Conservation (phyloP, 805 yeast genomes). For the Pichia pseudocactophila region DNA sequence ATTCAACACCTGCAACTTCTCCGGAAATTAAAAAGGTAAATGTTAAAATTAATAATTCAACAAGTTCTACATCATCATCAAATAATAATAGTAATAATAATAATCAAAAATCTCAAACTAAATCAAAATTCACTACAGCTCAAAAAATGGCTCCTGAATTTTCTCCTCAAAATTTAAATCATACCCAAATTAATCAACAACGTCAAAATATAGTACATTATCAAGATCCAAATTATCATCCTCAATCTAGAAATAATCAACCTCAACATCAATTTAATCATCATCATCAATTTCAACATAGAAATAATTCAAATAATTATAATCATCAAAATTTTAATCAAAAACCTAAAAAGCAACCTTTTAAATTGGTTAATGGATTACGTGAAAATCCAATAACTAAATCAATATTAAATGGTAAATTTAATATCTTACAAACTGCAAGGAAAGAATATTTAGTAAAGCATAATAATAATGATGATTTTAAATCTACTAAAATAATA, state of each 20-base stretch:
- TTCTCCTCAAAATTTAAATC: slow-evolving; percentile 1
- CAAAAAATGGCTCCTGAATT: slow-evolving; percentile 55
- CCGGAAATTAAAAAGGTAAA: not conserved
- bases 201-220: not conserved
- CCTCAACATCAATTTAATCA: slow-evolving; percentile 5
- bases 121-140: slow-evolving; percentile 41
- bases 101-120: slow-evolving; percentile 28
- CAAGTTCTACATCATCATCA: not conserved
- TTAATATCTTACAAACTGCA: slow-evolving; percentile 45
- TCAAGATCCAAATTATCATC: not conserved
- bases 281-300: slow-evolving; percentile 7
- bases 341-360: slow-evolving; percentile 17
- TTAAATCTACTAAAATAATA: not conserved
- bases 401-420: slow-evolving; percentile 32
- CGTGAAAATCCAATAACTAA: slow-evolving; percentile 14
- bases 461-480: slow-evolving; percentile 7
- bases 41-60: slow-evolving; percentile 8
- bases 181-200: not conserved
- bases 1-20: not conserved
- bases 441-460: slow-evolving; percentile 26
- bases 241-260: not conserved
- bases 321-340: not conserved
- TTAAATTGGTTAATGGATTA: slow-evolving; percentile 31
- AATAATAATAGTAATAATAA: not conserved
- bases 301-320: not conserved